Evolutionary conservation across 345 rosid genomes (phyloP), one percentile per base, ranked within the genome.

Genomic region (Leavenworthia alabamica): DNA sequence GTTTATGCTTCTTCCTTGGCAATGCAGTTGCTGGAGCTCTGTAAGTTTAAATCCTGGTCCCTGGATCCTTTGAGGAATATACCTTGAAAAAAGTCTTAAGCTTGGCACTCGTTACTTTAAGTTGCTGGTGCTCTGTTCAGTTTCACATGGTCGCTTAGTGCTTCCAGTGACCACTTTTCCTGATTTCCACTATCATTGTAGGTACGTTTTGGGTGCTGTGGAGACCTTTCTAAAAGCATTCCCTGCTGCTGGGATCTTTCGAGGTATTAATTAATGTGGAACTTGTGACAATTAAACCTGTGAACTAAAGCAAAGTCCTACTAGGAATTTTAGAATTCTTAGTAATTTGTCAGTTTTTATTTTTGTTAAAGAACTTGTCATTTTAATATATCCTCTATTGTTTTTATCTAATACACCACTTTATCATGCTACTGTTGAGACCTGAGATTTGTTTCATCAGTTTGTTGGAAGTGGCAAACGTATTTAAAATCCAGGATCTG

Each of bases 1-100:
- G 99, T 66, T 78, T 94, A 60, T 94, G 99, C 79, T 94, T 94
- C 74, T 94, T 94, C 76, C 95, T 90, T 70, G 99, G 99, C 35
- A 94, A 88, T 83, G 99, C 99, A 7, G 90, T 94, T 77, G 96
- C 99, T 53, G 99, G 99, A 79, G 82, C 99, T 65, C 85, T 94
- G 99, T 94, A 72, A 94, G 99, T 82, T 58, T 48, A 64, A 78
- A 46, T 56, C 58, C 62, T n/a, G n/a, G n/a, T n/a, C n/a, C n/a
- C n/a, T 69, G 66, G 46, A 56, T 16, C 56, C 56, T 72, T 20
- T 47, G 42, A 63, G 54, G 61, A 58, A 43, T 64, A 16, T 63
- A 32, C 50, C 48, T 33, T 33, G 36, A 27, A 42, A 43, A 56
- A 52, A 40, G 29, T 23, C 47, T 62, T 41, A 23, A 71, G 52